Base-by-base conservation (phyloP, 345 rosid genomes). In the Populus pruinosa region DNA sequence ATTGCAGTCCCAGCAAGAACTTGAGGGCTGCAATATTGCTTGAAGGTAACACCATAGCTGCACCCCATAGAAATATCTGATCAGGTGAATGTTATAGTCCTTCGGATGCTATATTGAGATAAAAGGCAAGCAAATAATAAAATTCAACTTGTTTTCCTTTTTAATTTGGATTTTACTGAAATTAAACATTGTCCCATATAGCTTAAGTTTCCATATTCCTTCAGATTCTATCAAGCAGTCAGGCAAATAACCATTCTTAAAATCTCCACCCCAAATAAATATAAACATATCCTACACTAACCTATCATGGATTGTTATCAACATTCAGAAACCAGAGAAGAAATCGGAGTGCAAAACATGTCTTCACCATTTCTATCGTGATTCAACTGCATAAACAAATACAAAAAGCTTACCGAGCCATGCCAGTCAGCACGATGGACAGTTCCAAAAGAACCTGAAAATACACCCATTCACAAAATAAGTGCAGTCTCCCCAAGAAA, bases 351-450 rank as follows among this genome's bases (percentile, higher is more conserved):
- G 21, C 31, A 3, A 23, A 47, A 41, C 9, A 31, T 59, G 29
- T 6, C 76, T 12, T 62, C 59, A 25, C 5, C n/a, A 62, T 49
- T 64, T 64, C 59, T 55, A n/a, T 17, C 36, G 6, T 50, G 11
- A 3, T 27, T 38, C 25, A 53, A 43, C 44, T 16, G 13, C 33
- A 33, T 18, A 69, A 11, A 13, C 20, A 63, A 43, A 71, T 56
- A n/a, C 59, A 8, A 72, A 73, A 69, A 74, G 77, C 96, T 89
- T 91, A 96, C 99, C 80, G 99, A 92, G 84, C 98, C 98, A 90
- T 94, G 91, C 99, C 98, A 94, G 72, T 96, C 99, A 83, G 99
- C 99, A 85, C 96, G 98, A 83, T 92, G 97, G 70, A 96, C 99
- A 80, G 93, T 96, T 73, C 99, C 99, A 85, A 96, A 96, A 85